Evolutionary conservation across 2,329 filamentous ascomycete species (phyloP).

Genomic region (Helicocarpus griseus): DNA sequence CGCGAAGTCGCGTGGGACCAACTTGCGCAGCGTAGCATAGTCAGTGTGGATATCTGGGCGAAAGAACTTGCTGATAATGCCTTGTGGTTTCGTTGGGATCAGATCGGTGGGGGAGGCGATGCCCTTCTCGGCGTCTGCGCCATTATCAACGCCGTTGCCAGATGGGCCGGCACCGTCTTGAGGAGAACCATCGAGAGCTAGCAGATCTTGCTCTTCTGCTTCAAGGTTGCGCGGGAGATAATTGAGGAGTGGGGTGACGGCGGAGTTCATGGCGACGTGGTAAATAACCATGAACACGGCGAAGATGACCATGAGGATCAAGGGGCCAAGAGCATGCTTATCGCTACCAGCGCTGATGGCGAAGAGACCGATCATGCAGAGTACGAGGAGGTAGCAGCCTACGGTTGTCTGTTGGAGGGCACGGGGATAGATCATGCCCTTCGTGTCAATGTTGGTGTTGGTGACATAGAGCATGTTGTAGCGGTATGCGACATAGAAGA

Average conservation of each 20-base stretch:
- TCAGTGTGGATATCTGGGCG: slow-evolving; percentile 68
- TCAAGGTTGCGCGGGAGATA: slow-evolving; percentile 69
- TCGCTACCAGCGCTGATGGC: slow-evolving; percentile 57
- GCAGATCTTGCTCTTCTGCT: slow-evolving; percentile 42
- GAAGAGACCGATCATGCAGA: slow-evolving; percentile 80
- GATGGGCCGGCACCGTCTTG: slow-evolving; percentile 7
- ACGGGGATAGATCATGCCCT: slow-evolving; percentile 78
- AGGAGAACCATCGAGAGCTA: slow-evolving; percentile 10
- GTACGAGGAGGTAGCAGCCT: slow-evolving; percentile 71
- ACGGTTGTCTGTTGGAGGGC: slow-evolving; percentile 77
- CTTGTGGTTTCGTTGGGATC: slow-evolving; percentile 22
- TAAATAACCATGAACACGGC: slow-evolving; percentile 67
- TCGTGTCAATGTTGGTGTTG: slow-evolving; percentile 72
- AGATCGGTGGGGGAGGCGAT: slow-evolving; percentile 14
- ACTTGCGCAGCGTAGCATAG: slow-evolving; percentile 58
- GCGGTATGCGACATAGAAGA: slow-evolving; percentile 80
- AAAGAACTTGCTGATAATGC: slow-evolving; percentile 48
- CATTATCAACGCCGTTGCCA: slow-evolving; percentile 6
- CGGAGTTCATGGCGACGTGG: slow-evolving; percentile 61
- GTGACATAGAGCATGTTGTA: slow-evolving; percentile 88
- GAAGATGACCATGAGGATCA: slow-evolving; percentile 67
- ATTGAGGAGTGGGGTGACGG: slow-evolving; percentile 64
- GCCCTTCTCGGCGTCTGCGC: slow-evolving; percentile 23
- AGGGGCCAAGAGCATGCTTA: slow-evolving; percentile 53
- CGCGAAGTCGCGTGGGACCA: slow-evolving; percentile 52